These are phyloP conservation scores for Solanum chiquidenum DNA, from an alignment of 257 asterid genomes.

Conservation along the genomic window DNA sequence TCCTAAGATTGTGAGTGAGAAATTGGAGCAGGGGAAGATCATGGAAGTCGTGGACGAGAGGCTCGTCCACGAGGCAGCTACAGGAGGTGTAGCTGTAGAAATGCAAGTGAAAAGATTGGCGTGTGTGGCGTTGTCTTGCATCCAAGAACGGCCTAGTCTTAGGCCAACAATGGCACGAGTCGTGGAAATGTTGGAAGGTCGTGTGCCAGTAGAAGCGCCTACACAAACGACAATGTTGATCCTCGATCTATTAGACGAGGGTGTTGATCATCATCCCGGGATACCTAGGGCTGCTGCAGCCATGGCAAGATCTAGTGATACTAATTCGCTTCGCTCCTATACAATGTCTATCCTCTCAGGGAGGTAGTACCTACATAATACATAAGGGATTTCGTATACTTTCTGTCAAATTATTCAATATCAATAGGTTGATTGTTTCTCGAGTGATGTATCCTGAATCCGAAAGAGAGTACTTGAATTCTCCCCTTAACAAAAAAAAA, in stretches of 20 bases:
- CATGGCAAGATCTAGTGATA: conserved; percentile 2
- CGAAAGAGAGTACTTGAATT: not conserved
- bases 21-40: conserved; percentile 38
- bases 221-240: conserved; percentile 38
- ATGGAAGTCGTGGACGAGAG: conserved; percentile 65
- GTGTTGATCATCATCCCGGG: not conserved
- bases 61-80: not conserved
- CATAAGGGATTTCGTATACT: not conserved
- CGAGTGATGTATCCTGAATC: not conserved
- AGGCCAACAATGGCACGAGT: conserved; percentile 66
- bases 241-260: conserved; percentile 34
- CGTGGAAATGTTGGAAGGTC: conserved; percentile 79
- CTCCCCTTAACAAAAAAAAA: not conserved
- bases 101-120: conserved; percentile 37
- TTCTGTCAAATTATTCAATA: not conserved
- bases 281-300: conserved; percentile 12
- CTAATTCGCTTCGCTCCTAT: conserved; percentile 22
- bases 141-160: conserved; percentile 51
- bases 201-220: conserved; percentile 39
- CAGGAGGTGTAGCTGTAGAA: conserved; percentile 26
- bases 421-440: not conserved
- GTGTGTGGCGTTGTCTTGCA: conserved; percentile 58
- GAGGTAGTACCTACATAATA: conserved; percentile 9
- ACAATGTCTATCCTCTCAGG: conserved; percentile 36
- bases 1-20: conserved; percentile 50